Percentiles rank a stretch among this genome's conserved stretches.
Conservation (phyloP, 164 flowering plant species). For the Piper longum region DNA sequence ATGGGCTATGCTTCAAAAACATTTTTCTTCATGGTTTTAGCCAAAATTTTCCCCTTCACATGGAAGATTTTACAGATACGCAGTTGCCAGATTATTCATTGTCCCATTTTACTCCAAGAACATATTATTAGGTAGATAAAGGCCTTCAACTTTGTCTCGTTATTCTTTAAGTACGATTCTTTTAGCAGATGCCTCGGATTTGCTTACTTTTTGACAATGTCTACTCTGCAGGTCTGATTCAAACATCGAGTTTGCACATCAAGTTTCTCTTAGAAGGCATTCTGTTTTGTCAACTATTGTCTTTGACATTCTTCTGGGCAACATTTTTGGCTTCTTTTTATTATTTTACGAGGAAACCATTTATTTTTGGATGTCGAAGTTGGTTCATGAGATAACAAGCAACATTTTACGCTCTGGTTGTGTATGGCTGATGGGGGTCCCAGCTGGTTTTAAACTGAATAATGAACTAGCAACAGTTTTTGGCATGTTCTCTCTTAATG, state of each 20-base stretch:
- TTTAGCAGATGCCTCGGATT: neutral
- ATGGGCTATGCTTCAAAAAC: constrained; percentile 21
- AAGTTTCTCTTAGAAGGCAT: constrained; percentile 51
- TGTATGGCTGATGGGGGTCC: constrained; percentile 98
- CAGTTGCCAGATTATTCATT: constrained; percentile 65
- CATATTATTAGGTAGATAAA: constrained; percentile 37
- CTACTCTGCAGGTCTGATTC: constrained; percentile 39
- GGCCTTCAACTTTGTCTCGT: neutral
- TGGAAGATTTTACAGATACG: constrained; percentile 42
- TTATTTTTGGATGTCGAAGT: constrained; percentile 31
- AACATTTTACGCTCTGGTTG: constrained; percentile 69
- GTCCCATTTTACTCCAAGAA: constrained; percentile 63
- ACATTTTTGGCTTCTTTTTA: constrained; percentile 43
- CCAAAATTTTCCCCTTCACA: constrained; percentile 29
- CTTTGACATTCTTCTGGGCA: constrained; percentile 66
- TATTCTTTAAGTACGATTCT: neutral
- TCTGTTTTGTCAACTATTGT: constrained; percentile 65
- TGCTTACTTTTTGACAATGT: neutral
- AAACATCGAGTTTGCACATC: constrained; percentile 71
- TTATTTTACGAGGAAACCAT: constrained; percentile 30
- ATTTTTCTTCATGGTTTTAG: constrained; percentile 13
- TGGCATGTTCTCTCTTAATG: constrained; percentile 70
- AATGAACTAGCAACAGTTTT: constrained; percentile 76
- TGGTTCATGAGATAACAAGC: constrained; percentile 41
- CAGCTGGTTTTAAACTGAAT: constrained; percentile 96